Evolutionary conservation across 192 early-diverging fungal genomes (phyloP), one percentile per base, ranked within the genome.

Genomic region (Podila clonocystis): DNA sequence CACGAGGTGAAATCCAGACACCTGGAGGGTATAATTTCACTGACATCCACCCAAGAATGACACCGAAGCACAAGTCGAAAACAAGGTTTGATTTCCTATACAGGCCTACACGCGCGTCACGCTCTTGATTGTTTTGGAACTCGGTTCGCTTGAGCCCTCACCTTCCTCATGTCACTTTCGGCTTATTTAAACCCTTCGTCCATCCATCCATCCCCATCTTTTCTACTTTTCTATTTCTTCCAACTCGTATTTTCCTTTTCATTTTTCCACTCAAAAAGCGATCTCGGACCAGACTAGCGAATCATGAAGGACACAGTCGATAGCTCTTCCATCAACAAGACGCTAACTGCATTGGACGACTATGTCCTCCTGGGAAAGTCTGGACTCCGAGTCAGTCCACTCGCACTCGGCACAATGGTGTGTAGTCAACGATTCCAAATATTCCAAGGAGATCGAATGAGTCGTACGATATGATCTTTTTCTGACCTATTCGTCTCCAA

Each of bases 351-450:
- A 15, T 38, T 85, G 58, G 76, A 75, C 30, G 60, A 75, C 50
- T 82, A 85, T 82, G 69, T 78, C 5, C 68, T 82, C 30, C 52
- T 85, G 5, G 82, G 82, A 15, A 74, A 59, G 8, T 75, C 74
- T 36, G 82, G 82, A 20, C 71, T 85, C 5, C 69, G 84, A 31
- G 72, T 85, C 64, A 83, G 82, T 49, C 84, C 84, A 0, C 58
- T 83, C 28, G 69, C 65, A 3, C 70, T 85, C 11, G 84, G 84
- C 3, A 74, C 84, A 15, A 75, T 85, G 82, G 80, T 82, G 65
- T 63, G 5, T 12, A 7, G 48, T 9, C 17, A 48, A 64, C 7
- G 22, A 19, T 12, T 19, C 15, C 30, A n/a, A 28, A 24, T 58
- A 11, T 24, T 26, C 57, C 13, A 8, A 58, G 4, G 30, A 15